Conservation (phyloP, 192 early-diverging fungal species). For the Phycomyces nitens region DNA sequence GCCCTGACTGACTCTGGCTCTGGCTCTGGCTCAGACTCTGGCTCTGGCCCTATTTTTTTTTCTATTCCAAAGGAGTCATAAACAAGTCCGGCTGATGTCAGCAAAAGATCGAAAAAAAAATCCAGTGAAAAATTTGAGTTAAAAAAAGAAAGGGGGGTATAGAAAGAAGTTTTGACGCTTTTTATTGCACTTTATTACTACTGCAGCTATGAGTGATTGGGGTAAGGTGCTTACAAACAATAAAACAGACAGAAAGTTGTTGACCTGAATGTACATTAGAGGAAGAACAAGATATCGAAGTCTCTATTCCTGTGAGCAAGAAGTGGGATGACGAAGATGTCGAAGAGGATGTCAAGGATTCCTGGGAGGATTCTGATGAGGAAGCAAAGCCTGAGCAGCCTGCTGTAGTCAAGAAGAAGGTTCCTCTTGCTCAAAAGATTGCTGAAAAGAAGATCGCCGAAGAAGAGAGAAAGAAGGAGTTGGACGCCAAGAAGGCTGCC, state of each 20-base stretch:
- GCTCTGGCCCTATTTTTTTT: neutral
- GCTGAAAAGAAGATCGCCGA: slow-evolving; percentile 57
- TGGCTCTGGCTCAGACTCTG: neutral
- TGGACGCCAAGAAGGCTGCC: slow-evolving; percentile 27
- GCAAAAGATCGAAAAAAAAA: neutral
- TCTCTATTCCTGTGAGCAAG: slow-evolving; percentile 37
- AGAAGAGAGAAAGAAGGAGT: slow-evolving; percentile 41
- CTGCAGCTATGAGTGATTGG: neutral
- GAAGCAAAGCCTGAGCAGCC: slow-evolving; percentile 42
- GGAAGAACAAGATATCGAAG: slow-evolving; percentile 27
- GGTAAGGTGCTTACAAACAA: neutral
- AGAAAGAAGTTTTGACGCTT: too few species aligned
- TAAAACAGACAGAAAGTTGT: neutral
- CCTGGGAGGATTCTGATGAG: slow-evolving; percentile 60
- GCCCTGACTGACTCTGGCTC: neutral
- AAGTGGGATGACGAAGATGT: slow-evolving; percentile 68
- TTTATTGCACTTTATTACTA: neutral
- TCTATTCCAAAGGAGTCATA: neutral
- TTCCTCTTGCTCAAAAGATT: slow-evolving; percentile 54
- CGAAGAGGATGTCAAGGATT: slow-evolving; percentile 58
- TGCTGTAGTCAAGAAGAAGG: slow-evolving; percentile 47
- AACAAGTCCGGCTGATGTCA: slow-evolving; percentile 4
- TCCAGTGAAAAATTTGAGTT: neutral
- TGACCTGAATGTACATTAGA: slow-evolving; percentile 1
- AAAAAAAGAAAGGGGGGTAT: neutral